phyloP scores from a whole-genome alignment of 495 filamentous ascomycete species.

The Tuber aestivum region DNA sequence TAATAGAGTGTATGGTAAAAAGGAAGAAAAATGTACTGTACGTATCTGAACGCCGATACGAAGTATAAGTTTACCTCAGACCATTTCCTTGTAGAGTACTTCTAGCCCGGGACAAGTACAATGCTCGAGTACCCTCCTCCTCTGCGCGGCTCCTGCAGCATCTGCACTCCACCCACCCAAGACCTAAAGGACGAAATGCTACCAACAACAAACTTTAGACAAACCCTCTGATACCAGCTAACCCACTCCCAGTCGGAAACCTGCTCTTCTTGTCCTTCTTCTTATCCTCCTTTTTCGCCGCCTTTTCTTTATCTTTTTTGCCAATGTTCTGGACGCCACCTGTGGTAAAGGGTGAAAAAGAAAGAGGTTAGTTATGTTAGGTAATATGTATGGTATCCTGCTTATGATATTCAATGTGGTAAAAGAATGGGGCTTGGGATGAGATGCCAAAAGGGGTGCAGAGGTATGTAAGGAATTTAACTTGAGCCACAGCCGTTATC shows the following conservation, averaged over 20 bases:
- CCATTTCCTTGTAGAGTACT: neutral
- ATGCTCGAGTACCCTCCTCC: too few relatives aligned
- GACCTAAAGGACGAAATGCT: neutral
- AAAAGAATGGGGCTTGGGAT: neutral
- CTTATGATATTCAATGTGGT: conserved; percentile 11
- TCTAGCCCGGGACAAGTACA: neutral
- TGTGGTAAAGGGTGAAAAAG: conserved; percentile 26
- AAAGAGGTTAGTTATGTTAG: neutral
- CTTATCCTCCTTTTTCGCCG: conserved; percentile 48
- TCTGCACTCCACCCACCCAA: neutral
- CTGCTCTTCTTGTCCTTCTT: conserved; percentile 53
- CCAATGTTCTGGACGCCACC: conserved; percentile 55
- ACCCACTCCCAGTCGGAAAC: conserved; percentile 43
- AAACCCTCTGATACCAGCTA: conserved; percentile 53
- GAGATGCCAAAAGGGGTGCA: neutral
- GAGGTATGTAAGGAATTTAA: neutral
- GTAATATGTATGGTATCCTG: neutral
- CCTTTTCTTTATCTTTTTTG: conserved; percentile 48
- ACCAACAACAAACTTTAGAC: conserved; percentile 37
- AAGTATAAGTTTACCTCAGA: neutral
- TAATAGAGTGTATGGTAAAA: neutral
- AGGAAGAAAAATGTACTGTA: neutral
- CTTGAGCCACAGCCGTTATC: conserved; percentile 8
- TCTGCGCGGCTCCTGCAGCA: neutral
- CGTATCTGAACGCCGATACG: neutral